Evolutionary conservation across 139 green algal genomes (phyloP).

Genomic region (Desmodesmus armatus): DNA sequence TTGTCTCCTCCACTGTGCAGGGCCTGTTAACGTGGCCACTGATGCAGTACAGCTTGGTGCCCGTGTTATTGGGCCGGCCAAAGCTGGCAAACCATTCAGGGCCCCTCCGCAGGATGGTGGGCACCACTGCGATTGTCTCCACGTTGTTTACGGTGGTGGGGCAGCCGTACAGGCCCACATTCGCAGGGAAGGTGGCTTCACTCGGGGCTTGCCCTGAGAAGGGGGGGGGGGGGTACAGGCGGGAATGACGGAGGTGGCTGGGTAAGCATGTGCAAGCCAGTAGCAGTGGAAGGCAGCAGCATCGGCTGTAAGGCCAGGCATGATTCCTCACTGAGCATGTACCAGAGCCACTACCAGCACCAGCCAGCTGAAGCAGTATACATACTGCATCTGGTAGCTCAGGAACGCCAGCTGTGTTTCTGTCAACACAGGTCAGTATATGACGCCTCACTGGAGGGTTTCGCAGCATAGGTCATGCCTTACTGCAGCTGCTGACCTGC

Average conservation of each 20-base stretch:
- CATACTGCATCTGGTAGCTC: too few relatives aligned
- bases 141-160: slow-evolving; percentile 92
- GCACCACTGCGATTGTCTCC: slow-evolving; percentile 96
- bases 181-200: slow-evolving; percentile 98
- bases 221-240: too few relatives aligned
- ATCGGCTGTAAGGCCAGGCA: neutral
- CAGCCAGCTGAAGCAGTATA: too few relatives aligned
- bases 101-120: slow-evolving; percentile 96
- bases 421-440: too few relatives aligned
- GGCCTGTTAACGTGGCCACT: slow-evolving; percentile 98
- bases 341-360: too few relatives aligned
- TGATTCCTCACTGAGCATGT: too few relatives aligned
- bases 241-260: too few relatives aligned
- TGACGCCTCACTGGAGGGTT: too few relatives aligned
- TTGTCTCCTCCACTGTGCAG: slow-evolving; percentile 99
- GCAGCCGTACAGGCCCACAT: slow-evolving; percentile 92
- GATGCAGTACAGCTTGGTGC: slow-evolving; percentile 99
- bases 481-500: slow-evolving; percentile 64
- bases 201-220: slow-evolving; percentile 93
- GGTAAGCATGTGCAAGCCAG: too few relatives aligned
- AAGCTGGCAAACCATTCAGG: slow-evolving; percentile 96
- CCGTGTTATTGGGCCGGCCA: slow-evolving; percentile 97
- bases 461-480: too few relatives aligned
- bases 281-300: neutral
- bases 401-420: too few relatives aligned